Percentiles rank a stretch among this genome's conserved stretches.
Conservation (phyloP, 2,329 filamentous ascomycete species). For the Penicillium sp. region DNA sequence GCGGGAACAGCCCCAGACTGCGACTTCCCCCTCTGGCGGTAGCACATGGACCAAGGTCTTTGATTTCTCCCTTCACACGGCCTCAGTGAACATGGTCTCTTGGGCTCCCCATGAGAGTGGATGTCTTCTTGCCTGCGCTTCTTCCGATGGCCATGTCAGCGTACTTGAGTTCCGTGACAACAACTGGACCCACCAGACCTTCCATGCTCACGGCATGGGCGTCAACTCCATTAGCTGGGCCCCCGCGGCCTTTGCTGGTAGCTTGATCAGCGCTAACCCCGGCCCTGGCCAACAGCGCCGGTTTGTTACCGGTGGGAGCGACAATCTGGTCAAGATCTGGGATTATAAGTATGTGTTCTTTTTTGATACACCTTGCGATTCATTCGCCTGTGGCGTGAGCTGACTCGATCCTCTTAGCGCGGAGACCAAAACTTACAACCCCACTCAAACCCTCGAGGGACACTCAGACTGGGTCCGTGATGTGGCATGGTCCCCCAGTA, state of each 20-base stretch:
- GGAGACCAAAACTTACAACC: slow-evolving; percentile 54
- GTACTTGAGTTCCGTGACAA: slow-evolving; percentile 98
- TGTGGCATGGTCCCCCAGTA: slow-evolving; percentile 93
- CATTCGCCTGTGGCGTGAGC: slow-evolving; percentile 1
- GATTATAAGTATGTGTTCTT: slow-evolving; percentile 61
- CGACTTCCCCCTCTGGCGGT: slow-evolving; percentile 42
- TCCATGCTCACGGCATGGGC: slow-evolving; percentile 87
- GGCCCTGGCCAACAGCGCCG: slow-evolving; percentile 66
- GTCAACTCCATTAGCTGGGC: slow-evolving; percentile 97
- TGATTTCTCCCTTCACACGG: slow-evolving; percentile 90
- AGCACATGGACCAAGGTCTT: slow-evolving; percentile 81
- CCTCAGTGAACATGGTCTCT: slow-evolving; percentile 91
- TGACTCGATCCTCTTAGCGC: slow-evolving; percentile 34
- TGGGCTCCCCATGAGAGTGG: slow-evolving; percentile 98
- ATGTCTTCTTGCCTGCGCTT: slow-evolving; percentile 91
- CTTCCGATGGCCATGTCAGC: slow-evolving; percentile 87
- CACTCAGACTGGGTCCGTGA: slow-evolving; percentile 97
- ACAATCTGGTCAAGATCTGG: slow-evolving; percentile 95
- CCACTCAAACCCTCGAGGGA: slow-evolving; percentile 63
- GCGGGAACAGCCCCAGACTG: slow-evolving; percentile 69
- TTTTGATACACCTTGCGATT: neutral
- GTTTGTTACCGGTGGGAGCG: slow-evolving; percentile 92
- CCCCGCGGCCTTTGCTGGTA: slow-evolving; percentile 78
- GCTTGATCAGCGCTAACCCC: slow-evolving; percentile 72
- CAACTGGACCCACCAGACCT: slow-evolving; percentile 83